Evolutionary conservation across 176 grass and related monocot genomes (phyloP).

Genomic region (Musa itinerans): DNA sequence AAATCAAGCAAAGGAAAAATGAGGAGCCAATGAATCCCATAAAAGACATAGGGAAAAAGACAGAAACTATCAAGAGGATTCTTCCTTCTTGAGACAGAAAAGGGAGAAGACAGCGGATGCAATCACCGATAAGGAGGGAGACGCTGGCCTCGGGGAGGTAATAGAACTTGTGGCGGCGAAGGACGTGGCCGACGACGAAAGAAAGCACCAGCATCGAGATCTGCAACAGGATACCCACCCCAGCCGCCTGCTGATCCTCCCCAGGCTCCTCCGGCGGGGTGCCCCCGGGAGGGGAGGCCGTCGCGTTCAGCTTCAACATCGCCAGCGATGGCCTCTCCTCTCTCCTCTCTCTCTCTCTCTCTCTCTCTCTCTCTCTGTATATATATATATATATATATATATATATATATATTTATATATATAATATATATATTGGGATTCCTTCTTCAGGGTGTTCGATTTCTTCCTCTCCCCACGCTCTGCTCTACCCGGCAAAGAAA

Average conservation of each 20-base stretch:
- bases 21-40: too few species aligned
- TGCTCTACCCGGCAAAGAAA: background rate
- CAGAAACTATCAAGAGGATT: background rate
- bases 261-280: constrained; percentile 11
- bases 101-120: background rate
- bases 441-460: background rate
- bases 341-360: background rate
- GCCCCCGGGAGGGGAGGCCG: constrained; percentile 30
- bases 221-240: constrained; percentile 84
- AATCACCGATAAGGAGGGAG: constrained; percentile 82
- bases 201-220: constrained; percentile 96
- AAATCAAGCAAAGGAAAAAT: too few species aligned
- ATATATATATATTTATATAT: background rate
- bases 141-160: constrained; percentile 95
- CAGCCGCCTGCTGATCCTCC: constrained; percentile 94
- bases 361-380: too few species aligned
- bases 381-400: too few species aligned
- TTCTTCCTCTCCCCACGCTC: background rate
- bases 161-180: constrained; percentile 84
- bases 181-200: constrained; percentile 89
- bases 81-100: background rate
- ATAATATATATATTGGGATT: background rate
- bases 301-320: constrained; percentile 20
- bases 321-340: background rate
- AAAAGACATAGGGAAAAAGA: too few species aligned